phyloP scores from a whole-genome alignment of 306 rosid species.

The Casuarina cunninghamiana region DNA sequence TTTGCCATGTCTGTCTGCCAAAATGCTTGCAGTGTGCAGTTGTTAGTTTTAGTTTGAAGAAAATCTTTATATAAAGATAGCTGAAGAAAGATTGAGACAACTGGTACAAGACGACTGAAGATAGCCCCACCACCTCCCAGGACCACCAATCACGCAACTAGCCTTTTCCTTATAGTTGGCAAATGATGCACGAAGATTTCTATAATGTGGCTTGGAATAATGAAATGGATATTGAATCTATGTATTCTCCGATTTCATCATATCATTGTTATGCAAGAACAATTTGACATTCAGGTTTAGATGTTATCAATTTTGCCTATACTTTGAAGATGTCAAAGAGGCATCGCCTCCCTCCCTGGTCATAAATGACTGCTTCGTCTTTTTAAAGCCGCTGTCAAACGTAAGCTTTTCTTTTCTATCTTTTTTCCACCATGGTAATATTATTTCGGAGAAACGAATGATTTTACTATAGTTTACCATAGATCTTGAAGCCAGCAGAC shows the following conservation, averaged over 20 bases:
- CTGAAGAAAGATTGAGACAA: conserved; percentile 23
- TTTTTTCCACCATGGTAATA: background rate
- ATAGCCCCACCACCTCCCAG: conserved; percentile 40
- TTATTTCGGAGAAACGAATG: background rate
- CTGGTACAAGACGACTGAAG: conserved; percentile 7
- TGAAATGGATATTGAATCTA: conserved; percentile 6
- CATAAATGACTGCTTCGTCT: background rate
- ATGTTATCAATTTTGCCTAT: conserved; percentile 7
- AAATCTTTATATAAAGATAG: conserved; percentile 27
- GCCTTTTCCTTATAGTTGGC: conserved; percentile 23
- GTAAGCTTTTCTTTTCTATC: background rate
- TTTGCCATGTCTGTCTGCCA: conserved; percentile 45
- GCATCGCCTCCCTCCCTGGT: background rate
- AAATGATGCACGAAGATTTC: conserved; percentile 1
- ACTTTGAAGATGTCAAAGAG: background rate
- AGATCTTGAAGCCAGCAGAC: background rate
- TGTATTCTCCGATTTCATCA: conserved; percentile 18
- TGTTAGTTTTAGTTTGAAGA: conserved; percentile 19
- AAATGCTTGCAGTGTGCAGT: conserved; percentile 3
- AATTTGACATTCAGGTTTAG: conserved; percentile 13
- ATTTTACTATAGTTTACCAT: background rate
- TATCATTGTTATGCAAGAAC: conserved; percentile 5
- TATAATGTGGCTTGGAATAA: conserved; percentile 6
- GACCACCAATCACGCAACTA: conserved; percentile 35
- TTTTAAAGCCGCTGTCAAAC: background rate